These are phyloP conservation scores for Chenopodium suecicum DNA, from an alignment of 148 eudicot genomes.

Conservation along the genomic window DNA sequence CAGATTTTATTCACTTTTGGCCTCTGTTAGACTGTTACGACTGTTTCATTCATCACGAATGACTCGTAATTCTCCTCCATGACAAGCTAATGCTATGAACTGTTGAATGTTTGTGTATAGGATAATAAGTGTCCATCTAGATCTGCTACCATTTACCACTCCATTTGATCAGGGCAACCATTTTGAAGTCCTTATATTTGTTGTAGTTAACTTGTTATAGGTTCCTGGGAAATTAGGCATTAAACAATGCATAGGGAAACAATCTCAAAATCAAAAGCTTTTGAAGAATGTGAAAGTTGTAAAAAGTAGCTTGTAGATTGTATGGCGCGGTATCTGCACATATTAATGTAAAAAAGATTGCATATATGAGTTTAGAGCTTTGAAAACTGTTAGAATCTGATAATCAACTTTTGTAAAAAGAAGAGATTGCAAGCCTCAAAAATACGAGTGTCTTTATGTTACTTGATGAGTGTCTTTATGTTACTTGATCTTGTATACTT, in stretches of 20 bases:
- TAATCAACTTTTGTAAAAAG: background rate
- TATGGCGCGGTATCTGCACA: background rate
- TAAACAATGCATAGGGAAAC: background rate
- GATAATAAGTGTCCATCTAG: background rate
- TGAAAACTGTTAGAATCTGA: background rate
- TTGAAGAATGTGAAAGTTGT: background rate
- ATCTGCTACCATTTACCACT: background rate
- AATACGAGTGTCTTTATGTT: background rate
- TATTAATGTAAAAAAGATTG: background rate
- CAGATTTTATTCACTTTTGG: background rate
- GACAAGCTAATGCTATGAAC: background rate
- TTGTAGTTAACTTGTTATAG: background rate
- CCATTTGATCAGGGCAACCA: background rate
- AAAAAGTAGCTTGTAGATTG: background rate
- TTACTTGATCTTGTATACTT: no score
- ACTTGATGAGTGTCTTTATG: background rate
- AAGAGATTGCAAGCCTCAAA: background rate
- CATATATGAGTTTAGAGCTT: background rate
- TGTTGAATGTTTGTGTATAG: background rate
- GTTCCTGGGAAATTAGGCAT: background rate
- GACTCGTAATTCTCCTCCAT: background rate
- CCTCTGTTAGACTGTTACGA: no score
- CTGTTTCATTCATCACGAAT: background rate
- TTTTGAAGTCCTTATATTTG: background rate
- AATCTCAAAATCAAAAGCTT: background rate